These are phyloP conservation scores for Lactarius akahatsu DNA, from an alignment of 768 basidiomycete genomes.

Conservation along the genomic window DNA sequence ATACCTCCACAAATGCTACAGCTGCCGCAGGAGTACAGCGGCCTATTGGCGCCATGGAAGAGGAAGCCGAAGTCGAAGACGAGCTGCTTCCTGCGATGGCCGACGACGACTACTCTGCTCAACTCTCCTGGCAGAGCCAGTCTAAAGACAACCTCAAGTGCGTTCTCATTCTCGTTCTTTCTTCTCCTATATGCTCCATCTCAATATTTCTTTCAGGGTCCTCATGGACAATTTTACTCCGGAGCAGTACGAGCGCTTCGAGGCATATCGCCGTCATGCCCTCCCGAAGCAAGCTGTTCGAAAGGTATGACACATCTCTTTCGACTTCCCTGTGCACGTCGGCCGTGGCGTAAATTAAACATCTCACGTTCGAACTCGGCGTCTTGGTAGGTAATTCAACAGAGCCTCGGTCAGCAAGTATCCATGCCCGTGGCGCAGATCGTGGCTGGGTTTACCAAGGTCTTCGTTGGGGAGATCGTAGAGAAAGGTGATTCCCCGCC, in stretches of 20 bases:
- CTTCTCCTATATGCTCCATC: background rate
- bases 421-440: slow-evolving; percentile 87
- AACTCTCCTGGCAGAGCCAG: slow-evolving; percentile 80
- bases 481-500: slow-evolving; percentile 62
- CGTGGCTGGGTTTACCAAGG: slow-evolving; percentile 86
- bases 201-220: slow-evolving; percentile 48
- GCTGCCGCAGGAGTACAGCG: slow-evolving; percentile 20
- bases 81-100: slow-evolving; percentile 83
- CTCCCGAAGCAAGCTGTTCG: slow-evolving; percentile 80
- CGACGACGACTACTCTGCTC: slow-evolving; percentile 85
- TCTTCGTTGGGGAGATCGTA: slow-evolving; percentile 90
- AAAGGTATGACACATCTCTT: slow-evolving; percentile 48
- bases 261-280: slow-evolving; percentile 82
- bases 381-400: slow-evolving; percentile 70
- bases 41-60: slow-evolving; percentile 32
- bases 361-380: slow-evolving; percentile 13
- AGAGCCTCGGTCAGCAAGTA: slow-evolving; percentile 75
- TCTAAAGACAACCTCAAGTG: slow-evolving; percentile 87
- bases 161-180: slow-evolving; percentile 29
- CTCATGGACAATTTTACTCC: slow-evolving; percentile 86
- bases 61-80: slow-evolving; percentile 68
- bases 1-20: background rate
- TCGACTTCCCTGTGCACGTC: background rate
- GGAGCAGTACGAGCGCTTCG: slow-evolving; percentile 85
- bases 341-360: background rate